phyloP scores from a whole-genome alignment of 345 rosid species.

The Mangifera indica region DNA sequence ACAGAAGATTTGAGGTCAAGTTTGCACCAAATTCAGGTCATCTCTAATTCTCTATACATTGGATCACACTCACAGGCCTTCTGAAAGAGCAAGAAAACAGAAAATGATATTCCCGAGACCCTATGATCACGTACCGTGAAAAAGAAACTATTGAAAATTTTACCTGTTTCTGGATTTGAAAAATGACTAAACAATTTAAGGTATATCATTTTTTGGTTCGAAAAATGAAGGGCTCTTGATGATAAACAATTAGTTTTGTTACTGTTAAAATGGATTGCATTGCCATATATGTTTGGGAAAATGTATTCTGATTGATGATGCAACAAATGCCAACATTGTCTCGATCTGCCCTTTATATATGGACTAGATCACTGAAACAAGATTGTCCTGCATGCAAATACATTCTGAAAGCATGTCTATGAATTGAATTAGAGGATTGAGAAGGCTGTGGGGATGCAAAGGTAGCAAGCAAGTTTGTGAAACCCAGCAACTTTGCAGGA shows the following conservation, averaged over 20 bases:
- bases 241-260: too few relatives aligned
- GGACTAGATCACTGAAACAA: too few relatives aligned
- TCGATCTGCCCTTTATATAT: not conserved
- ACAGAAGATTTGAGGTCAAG: not conserved
- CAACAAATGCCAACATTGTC: not conserved
- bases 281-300: not conserved
- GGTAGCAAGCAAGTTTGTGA: not conserved
- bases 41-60: not conserved
- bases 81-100: not conserved
- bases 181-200: too few relatives aligned
- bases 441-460: constrained; percentile 2
- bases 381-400: not conserved
- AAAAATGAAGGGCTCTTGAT: too few relatives aligned
- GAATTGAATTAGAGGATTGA: not conserved
- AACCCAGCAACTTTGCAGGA: not conserved
- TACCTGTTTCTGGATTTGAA: too few relatives aligned
- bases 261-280: not conserved
- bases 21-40: not conserved
- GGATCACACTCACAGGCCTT: not conserved
- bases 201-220: too few relatives aligned
- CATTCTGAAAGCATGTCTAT: not conserved
- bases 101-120: too few relatives aligned
- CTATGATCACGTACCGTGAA: too few relatives aligned
- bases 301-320: not conserved
- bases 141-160: too few relatives aligned